A percentile compares a stretch with the other conserved stretches of the same genome.
Evolutionary conservation across 2,329 filamentous ascomycete species (phyloP).

Genomic region (Sporothrix pseudoabietina): DNA sequence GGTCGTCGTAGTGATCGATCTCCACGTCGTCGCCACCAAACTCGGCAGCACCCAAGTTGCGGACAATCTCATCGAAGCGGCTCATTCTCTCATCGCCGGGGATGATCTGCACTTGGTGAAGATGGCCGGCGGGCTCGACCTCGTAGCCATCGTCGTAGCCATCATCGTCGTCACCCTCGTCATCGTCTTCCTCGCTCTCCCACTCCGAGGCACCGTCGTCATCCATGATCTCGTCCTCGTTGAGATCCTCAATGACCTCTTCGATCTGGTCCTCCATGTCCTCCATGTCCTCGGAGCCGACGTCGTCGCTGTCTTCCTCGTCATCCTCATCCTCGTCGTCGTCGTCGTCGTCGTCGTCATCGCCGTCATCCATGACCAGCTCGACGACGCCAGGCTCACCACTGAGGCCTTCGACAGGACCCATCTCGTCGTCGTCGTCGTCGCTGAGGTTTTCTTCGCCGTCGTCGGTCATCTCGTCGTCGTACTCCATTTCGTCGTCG

Average conservation of each 20-base stretch:
- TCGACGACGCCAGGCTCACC: constrained; percentile 66
- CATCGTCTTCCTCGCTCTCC: constrained; percentile 63
- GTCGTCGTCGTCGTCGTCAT: constrained; percentile 66
- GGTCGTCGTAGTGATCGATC: constrained; percentile 54
- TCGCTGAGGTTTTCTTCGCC: constrained; percentile 88
- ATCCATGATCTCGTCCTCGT: constrained; percentile 63
- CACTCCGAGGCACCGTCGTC: constrained; percentile 63
- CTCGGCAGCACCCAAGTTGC: constrained; percentile 25
- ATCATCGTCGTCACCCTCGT: constrained; percentile 56
- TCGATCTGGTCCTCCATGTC: constrained; percentile 55
- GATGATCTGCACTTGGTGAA: constrained; percentile 47
- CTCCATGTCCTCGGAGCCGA: constrained; percentile 50
- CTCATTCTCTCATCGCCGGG: constrained; percentile 58
- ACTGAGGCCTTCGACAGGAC: constrained; percentile 75
- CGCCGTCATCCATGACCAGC: constrained; percentile 76
- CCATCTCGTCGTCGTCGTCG: constrained; percentile 85
- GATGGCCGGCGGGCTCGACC: background rate
- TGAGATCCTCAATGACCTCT: constrained; percentile 62
- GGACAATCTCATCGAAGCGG: constrained; percentile 43
- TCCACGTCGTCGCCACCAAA: constrained; percentile 49
- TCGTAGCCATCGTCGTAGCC: constrained; percentile 35
- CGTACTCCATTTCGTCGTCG: constrained; percentile 90
- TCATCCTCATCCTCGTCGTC: constrained; percentile 61
- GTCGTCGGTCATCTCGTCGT: constrained; percentile 74
- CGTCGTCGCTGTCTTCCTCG: constrained; percentile 48